Base-by-base conservation (phyloP, 2,329 filamentous ascomycete species). In the Exophiala aquamarina region DNA sequence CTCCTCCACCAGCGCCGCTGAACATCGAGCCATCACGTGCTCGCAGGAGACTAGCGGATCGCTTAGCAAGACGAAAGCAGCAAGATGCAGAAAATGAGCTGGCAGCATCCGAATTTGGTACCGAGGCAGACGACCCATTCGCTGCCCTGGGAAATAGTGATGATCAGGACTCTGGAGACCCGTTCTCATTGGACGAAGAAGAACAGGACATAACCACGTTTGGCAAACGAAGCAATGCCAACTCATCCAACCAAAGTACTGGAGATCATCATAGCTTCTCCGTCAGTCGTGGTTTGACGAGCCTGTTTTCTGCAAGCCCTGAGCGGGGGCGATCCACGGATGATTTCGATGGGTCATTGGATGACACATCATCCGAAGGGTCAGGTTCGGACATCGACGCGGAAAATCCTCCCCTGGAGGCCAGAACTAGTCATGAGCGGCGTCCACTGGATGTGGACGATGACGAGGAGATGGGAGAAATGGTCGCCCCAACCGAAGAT, bases 1-100 rank as follows among this genome's bases (percentile, higher is more conserved):
- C 57, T 45, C 70, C 70, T 1, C 85, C 86, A n/a, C 87, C 83
- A 17, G 84, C 87, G 23, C 89, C 90, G 10, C 75, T 95, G 61
- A 93, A 92, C 65, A 83, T 92, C 28, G 84, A 87, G 1, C 91
- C 92, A 2, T 94, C 89, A 6, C 83, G 92, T 42, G 92, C 92
- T 6, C 83, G 92, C 41, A 78, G 89, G 45, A 89, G 95, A 66
- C 79, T 97, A n/a, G 91, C 90, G n/a, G 87, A 88, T 10, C 83
- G 91, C 10, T 77, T 97, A 61, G 81, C 88, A 2, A 81, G 86
- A 68, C 86, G 89, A 56, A 81, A 83, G 56, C 69, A 75, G 4
- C 68, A 73, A 18, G 70, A 68, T 33, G 66, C 74, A 2, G 68
- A 59, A 21, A 54, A 52, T 29, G 48, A 54, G 41, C 47, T 55